Conservation (phyloP, 2,329 filamentous ascomycete species). For the Ceratocystis destructans region DNA sequence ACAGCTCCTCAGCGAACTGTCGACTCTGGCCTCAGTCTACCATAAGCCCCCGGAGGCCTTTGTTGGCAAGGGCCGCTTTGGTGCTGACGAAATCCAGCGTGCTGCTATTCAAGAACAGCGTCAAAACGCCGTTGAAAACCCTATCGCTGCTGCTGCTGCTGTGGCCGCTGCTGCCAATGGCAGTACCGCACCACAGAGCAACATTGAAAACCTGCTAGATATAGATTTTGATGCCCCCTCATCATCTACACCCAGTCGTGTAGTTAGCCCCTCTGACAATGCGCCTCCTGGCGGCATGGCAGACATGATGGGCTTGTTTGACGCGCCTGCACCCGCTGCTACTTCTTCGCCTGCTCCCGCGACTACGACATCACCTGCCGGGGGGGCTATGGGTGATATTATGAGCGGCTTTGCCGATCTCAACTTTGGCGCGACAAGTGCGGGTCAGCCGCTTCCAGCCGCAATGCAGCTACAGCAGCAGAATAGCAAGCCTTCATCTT, state of each 20-base stretch:
- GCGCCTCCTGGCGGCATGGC: conserved; percentile 38
- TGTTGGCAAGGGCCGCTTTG: conserved; percentile 85
- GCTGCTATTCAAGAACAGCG: conserved; percentile 94
- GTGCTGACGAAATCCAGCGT: conserved; percentile 84
- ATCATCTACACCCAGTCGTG: conserved; percentile 59
- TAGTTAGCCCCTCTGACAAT: conserved; percentile 45
- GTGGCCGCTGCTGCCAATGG: conserved; percentile 51
- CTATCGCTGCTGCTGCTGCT: conserved; percentile 66
- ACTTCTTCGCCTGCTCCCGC: conserved; percentile 25
- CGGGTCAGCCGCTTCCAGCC: conserved; percentile 50
- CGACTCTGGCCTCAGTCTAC: conserved; percentile 91
- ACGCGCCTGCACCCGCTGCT: conserved; percentile 49
- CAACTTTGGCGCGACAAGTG: conserved; percentile 48
- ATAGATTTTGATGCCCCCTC: conserved; percentile 94
- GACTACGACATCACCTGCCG: conserved; percentile 29
- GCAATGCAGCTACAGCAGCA: conserved; percentile 40
- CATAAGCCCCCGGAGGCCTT: conserved; percentile 98
- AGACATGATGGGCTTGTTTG: conserved; percentile 57
- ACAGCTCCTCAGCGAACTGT: conserved; percentile 79
- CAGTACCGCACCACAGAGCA: conserved; percentile 46
- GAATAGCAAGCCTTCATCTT: conserved; percentile 21
- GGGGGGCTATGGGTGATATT: conserved; percentile 60
- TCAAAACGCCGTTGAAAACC: conserved; percentile 84
- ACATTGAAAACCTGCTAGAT: conserved; percentile 87
- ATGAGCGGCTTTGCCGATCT: conserved; percentile 79